These are phyloP conservation scores for Cadophora sp. DNA, from an alignment of 2,329 filamentous ascomycete species.

Conservation along the genomic window DNA sequence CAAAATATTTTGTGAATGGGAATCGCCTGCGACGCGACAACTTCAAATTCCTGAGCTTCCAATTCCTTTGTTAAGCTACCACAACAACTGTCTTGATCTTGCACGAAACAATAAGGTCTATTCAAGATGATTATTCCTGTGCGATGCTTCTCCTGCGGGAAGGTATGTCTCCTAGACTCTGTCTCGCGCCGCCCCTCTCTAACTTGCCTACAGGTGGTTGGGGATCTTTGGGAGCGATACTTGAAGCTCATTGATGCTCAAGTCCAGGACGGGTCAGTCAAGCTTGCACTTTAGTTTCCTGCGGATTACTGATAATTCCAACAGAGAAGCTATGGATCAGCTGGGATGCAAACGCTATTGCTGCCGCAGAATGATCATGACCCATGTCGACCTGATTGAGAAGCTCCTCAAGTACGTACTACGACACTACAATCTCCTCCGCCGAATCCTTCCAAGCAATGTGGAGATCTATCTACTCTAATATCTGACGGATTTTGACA, in stretches of 20 bases:
- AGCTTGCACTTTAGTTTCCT: slow-evolving; percentile 18
- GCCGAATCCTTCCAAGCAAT: neutral
- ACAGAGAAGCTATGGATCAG: slow-evolving; percentile 93
- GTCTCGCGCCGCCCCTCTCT: slow-evolving; percentile 10
- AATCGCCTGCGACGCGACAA: slow-evolving; percentile 21
- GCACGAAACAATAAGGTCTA: neutral
- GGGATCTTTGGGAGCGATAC: slow-evolving; percentile 97
- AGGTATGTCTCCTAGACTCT: slow-evolving; percentile 67
- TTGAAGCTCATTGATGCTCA: slow-evolving; percentile 84
- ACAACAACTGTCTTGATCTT: slow-evolving; percentile 6
- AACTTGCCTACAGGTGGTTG: slow-evolving; percentile 73
- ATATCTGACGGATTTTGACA: slow-evolving; percentile 40
- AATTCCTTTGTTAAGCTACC: slow-evolving; percentile 9
- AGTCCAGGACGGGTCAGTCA: slow-evolving; percentile 73
- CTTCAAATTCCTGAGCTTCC: slow-evolving; percentile 9
- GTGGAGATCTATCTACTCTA: slow-evolving; percentile 2
- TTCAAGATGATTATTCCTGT: slow-evolving; percentile 95
- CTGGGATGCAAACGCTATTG: slow-evolving; percentile 95
- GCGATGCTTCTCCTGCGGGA: slow-evolving; percentile 98
- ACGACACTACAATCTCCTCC: slow-evolving; percentile 5
- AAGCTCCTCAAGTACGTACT: slow-evolving; percentile 84
- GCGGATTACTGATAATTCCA: slow-evolving; percentile 26
- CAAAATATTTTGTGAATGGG: slow-evolving; percentile 14
- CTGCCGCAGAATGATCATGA: slow-evolving; percentile 99
- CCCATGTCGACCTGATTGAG: slow-evolving; percentile 97